Base-by-base conservation (phyloP, 257 asterid species). In the Nicotiana knightiana region DNA sequence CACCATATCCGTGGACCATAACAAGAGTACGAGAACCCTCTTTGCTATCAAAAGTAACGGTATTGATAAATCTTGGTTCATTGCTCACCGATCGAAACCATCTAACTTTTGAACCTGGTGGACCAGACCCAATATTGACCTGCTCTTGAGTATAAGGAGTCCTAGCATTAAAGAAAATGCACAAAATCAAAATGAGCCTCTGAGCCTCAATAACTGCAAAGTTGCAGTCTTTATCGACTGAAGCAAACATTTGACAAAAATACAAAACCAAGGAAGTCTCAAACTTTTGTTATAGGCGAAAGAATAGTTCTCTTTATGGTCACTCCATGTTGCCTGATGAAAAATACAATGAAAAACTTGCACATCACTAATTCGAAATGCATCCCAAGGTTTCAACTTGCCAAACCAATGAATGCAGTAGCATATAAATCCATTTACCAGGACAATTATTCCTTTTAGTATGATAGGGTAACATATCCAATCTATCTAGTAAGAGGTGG, bases 1-100 rank as follows among this genome's bases (percentile, higher is more conserved):
- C 99, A 80, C 87, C 99, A 79, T 94, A 96, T 62, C 99, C 99
- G 54, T 96, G 99, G 67, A 96, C 95, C 98, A 96, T 96, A 76
- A 96, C 98, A 62, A 96, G 89, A 79, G 99, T 94, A 43, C 98
- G 99, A 67, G 99, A 89, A 62, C 88, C 98, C 85, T 93, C 97
- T 86, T 89, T 91, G 89, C 97, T 82, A 70, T 93, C 95, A 82
- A 96, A 94, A 83, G 94, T 93, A 76, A 96, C 95, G 58, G 99
- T 90, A 83, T 96, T 96, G 66, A 96, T 89, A 84, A 92, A 94
- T 90, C 97, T 91, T 18, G 98, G 89, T 61, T 94, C 98, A 53
- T 88, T 81, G 89, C 97, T 94, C 73, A 79, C 89, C n/a, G 99
- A 96, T 6, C 98, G 91, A 76, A 96, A 96, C 99, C 99, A 96